A percentile compares a stretch with the other conserved stretches of the same genome.
Evolutionary conservation across 2,329 filamentous ascomycete species (phyloP).

Genomic region (Huntiella moniliformis): DNA sequence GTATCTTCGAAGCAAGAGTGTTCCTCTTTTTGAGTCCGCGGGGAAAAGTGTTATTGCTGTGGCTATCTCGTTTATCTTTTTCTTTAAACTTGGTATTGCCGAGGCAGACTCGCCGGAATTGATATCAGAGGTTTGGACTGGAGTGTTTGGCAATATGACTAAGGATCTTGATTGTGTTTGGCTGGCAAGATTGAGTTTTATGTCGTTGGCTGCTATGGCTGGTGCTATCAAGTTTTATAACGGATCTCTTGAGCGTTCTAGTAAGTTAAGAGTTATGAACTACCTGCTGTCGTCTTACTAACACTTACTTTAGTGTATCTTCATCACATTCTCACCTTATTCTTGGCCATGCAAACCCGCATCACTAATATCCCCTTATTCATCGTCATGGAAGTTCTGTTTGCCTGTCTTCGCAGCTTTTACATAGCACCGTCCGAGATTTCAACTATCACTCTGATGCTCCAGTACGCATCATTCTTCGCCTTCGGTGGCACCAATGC

Average conservation of each 20-base stretch:
- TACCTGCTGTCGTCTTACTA: too few species aligned
- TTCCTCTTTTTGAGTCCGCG: background rate
- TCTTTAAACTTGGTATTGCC: constrained; percentile 84
- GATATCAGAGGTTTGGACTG: constrained; percentile 24
- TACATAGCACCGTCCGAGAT: constrained; percentile 37
- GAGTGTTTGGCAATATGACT: constrained; percentile 22
- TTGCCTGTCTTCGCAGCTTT: constrained; percentile 28
- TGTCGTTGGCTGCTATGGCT: constrained; percentile 17
- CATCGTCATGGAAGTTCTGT: constrained; percentile 48
- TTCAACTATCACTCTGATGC: constrained; percentile 51
- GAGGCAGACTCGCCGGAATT: constrained; percentile 76
- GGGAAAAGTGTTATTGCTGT: constrained; percentile 18
- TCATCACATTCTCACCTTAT: constrained; percentile 55
- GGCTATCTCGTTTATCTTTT: constrained; percentile 35
- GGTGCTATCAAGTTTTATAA: background rate
- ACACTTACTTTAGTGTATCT: constrained; percentile 23
- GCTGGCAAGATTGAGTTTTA: constrained; percentile 20
- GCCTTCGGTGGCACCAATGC: constrained; percentile 80
- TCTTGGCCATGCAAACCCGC: constrained; percentile 74
- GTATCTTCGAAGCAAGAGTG: constrained; percentile 6
- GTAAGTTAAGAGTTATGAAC: constrained; percentile 4
- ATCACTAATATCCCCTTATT: constrained; percentile 73
- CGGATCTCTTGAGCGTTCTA: background rate
- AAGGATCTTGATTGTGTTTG: constrained; percentile 17
- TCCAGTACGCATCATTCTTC: constrained; percentile 76